Evolutionary conservation across 805 yeast species (phyloP), one percentile per base, ranked within the genome.

Genomic region (Saccharomycopsis sp.): DNA sequence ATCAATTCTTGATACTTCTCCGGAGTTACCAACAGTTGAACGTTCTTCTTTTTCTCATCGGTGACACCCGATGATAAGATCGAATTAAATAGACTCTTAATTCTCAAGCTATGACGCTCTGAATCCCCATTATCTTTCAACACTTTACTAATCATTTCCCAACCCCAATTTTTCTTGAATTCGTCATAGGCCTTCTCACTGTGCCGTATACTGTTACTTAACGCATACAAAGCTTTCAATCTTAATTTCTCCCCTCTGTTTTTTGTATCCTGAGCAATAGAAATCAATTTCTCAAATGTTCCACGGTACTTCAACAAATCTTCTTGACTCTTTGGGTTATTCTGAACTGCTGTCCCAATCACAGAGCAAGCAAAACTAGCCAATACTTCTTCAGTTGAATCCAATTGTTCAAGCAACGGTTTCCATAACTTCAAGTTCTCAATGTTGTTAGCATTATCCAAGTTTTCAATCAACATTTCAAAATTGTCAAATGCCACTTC

Each of bases 391-490:
- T 66, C 65, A 4, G 66, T 63, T 27, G 65, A 65, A 24, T 66
- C 64, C 40, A 88, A 65, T 42, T 74, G 72, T 1, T 62, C 59
- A n/a, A 87, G 66, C 35, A 89, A 60, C 2, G 79, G 68, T 19
- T 72, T 77, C 98, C 97, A 93, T 51, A 88, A 71, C 52, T 78
- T 76, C 68, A 89, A 59, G 55, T 82, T 84, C 52, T 85, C 90
- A 53, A 90, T 80, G 56, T 87, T 87, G 63, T 90, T 89, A 20
- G 97, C 97, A 61, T 93, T 93, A 62, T 93, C 97, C 49, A 90
- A 63, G 56, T 88, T 88, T 59, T 90, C 97, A 40, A 93, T 81
- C 41, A 90, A 68, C 90, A 89, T 87, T 60, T 90, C 96, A 56
- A 90, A 83, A 60, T 87, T 86, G 53, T 90, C 97, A 49, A 88